A percentile compares a stretch with the other conserved stretches of the same genome.
Evolutionary conservation across 1,139 yeast species (phyloP).

Genomic region (Protomyces gravidus): DNA sequence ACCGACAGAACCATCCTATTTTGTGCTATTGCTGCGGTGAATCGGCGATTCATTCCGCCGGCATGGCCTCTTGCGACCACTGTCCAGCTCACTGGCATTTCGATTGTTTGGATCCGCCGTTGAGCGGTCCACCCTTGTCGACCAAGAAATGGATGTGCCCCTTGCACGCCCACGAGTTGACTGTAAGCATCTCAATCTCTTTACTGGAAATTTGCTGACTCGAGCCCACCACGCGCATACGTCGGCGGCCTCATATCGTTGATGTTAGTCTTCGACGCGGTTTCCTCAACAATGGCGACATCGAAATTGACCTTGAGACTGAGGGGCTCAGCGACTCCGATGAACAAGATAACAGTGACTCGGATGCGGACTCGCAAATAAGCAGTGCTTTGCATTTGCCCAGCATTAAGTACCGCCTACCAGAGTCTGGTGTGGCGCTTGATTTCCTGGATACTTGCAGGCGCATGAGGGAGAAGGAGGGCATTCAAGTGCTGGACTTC

Average conservation of each 20-base stretch:
- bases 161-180: slow-evolving; percentile 63
- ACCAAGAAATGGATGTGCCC: slow-evolving; percentile 94
- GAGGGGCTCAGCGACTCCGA: slow-evolving; percentile 34
- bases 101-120: slow-evolving; percentile 78
- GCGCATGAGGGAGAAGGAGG: background rate
- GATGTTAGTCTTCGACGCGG: slow-evolving; percentile 60
- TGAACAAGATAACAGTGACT: slow-evolving; percentile 21
- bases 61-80: slow-evolving; percentile 72
- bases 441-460: slow-evolving; percentile 59
- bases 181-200: slow-evolving; percentile 42
- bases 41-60: slow-evolving; percentile 57
- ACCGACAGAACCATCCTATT: slow-evolving; percentile 59
- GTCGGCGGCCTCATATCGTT: slow-evolving; percentile 52
- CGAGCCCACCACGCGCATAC: slow-evolving; percentile 33
- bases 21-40: slow-evolving; percentile 72
- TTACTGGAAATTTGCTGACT: background rate
- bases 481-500: background rate
- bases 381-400: slow-evolving; percentile 41
- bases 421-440: slow-evolving; percentile 66
- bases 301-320: slow-evolving; percentile 52
- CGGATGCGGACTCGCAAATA: slow-evolving; percentile 14
- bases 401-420: slow-evolving; percentile 58
- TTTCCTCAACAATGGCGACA: slow-evolving; percentile 61
- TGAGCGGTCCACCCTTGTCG: slow-evolving; percentile 67
- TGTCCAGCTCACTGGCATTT: slow-evolving; percentile 88